Conservation (phyloP, 2,329 filamentous ascomycete genomes). For the Rhytidhysteron rufulum region DNA sequence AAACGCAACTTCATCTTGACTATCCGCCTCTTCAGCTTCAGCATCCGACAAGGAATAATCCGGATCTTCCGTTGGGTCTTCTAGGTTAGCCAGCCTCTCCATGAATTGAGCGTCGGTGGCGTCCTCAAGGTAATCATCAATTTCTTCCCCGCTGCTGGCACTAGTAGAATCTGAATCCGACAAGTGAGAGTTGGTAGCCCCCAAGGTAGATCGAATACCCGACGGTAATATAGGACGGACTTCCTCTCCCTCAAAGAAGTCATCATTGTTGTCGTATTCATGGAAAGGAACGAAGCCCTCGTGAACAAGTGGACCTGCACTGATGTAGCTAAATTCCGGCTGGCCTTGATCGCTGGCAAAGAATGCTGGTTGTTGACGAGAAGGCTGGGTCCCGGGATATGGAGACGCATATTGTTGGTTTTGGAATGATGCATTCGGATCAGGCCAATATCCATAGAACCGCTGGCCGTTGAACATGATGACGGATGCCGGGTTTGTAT, state of each 20-base stretch:
- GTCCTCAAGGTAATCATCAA: conserved; percentile 19
- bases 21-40: conserved; percentile 10
- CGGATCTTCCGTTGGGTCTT: conserved; percentile 27
- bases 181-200: conserved; percentile 6
- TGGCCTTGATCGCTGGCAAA: conserved; percentile 5
- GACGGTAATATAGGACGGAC: conserved; percentile 17
- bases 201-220: conserved; percentile 15
- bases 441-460: conserved; percentile 10
- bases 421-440: conserved; percentile 18
- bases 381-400: conserved; percentile 1
- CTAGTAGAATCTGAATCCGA: conserved; percentile 10
- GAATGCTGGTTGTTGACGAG: not conserved
- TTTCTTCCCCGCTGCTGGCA: conserved; percentile 17
- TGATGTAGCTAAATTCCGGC: not conserved
- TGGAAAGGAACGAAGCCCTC: conserved; percentile 39
- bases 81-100: conserved; percentile 22
- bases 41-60: conserved; percentile 34
- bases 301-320: conserved; percentile 30
- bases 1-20: conserved; percentile 6
- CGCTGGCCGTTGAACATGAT: not conserved
- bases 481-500: too few species aligned
- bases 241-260: conserved; percentile 16
- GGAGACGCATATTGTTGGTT: conserved; percentile 13
- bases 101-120: conserved; percentile 25
- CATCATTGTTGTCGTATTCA: conserved; percentile 27